Evolutionary conservation across 805 yeast species (phyloP).

Genomic region (Metschnikowia santaceciliae): DNA sequence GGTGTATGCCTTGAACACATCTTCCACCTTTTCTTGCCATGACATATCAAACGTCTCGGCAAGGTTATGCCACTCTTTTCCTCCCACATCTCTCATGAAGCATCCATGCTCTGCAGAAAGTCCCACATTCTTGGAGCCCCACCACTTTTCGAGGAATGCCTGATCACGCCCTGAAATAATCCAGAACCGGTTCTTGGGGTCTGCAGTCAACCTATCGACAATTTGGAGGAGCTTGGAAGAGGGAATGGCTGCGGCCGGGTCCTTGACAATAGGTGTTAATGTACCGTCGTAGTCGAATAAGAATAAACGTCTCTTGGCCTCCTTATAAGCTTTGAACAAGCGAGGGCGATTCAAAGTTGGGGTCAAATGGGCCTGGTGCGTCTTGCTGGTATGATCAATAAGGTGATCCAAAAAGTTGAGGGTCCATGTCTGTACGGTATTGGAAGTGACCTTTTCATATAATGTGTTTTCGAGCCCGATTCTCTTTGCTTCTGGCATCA

Average conservation of each 20-base stretch:
- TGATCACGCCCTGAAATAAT: slow-evolving; percentile 95
- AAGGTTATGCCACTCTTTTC: slow-evolving; percentile 73
- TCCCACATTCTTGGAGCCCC: slow-evolving; percentile 72
- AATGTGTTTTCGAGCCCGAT: slow-evolving; percentile 47
- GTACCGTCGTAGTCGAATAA: slow-evolving; percentile 98
- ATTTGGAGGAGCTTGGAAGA: slow-evolving; percentile 63
- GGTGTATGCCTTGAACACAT: slow-evolving; percentile 69
- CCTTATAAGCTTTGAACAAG: slow-evolving; percentile 54
- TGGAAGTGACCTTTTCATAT: slow-evolving; percentile 59
- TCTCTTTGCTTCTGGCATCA: slow-evolving; percentile 48
- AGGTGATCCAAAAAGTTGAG: slow-evolving; percentile 52
- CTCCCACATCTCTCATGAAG: slow-evolving; percentile 73
- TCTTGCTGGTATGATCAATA: slow-evolving; percentile 35
- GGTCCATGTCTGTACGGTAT: slow-evolving; percentile 82
- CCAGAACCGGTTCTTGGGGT: slow-evolving; percentile 87
- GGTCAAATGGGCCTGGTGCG: slow-evolving; percentile 44
- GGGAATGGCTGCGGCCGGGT: slow-evolving; percentile 98
- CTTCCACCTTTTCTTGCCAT: slow-evolving; percentile 85
- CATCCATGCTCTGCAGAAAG: slow-evolving; percentile 98
- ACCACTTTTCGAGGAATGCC: slow-evolving; percentile 80
- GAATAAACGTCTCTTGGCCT: slow-evolving; percentile 68
- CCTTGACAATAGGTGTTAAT: slow-evolving; percentile 90
- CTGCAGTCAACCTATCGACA: slow-evolving; percentile 58
- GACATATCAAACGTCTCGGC: slow-evolving; percentile 84
- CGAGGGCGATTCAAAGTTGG: slow-evolving; percentile 79